Conservation (phyloP, 345 rosid genomes). For the Ricinus communis region DNA sequence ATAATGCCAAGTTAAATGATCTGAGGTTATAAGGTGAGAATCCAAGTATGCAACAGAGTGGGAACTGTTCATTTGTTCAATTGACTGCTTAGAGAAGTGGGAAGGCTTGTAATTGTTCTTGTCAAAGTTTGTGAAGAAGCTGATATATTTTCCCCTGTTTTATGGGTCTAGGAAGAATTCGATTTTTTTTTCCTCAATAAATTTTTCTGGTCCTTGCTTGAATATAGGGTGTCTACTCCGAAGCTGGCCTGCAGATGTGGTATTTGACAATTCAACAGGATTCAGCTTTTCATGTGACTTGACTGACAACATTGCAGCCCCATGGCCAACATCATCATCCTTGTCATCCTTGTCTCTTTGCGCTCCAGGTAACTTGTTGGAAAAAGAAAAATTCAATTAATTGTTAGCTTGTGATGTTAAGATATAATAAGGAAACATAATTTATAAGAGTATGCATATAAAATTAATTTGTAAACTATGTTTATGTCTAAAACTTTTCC, state of each 20-base stretch:
- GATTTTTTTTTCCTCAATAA: constrained; percentile 13
- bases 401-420: neutral
- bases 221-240: constrained; percentile 79
- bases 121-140: constrained; percentile 10
- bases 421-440: neutral
- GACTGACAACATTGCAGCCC: constrained; percentile 92
- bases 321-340: constrained; percentile 94
- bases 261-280: constrained; percentile 81
- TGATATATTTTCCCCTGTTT: neutral
- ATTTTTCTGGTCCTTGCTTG: constrained; percentile 20
- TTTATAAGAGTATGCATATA: neutral
- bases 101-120: neutral
- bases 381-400: neutral
- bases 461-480: neutral
- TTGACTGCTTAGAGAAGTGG: too few relatives aligned
- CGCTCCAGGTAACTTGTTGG: constrained; percentile 67
- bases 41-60: too few relatives aligned
- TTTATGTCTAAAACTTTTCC: constrained; percentile 1
- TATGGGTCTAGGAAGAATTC: neutral
- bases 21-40: too few relatives aligned
- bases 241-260: constrained; percentile 79
- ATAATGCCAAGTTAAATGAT: neutral
- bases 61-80: too few relatives aligned
- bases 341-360: constrained; percentile 82
- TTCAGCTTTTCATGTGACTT: constrained; percentile 93